Percentiles rank a stretch among this genome's conserved stretches.
Conservation (phyloP, 495 filamentous ascomycete genomes). For the Talaromyces stipitatus region DNA sequence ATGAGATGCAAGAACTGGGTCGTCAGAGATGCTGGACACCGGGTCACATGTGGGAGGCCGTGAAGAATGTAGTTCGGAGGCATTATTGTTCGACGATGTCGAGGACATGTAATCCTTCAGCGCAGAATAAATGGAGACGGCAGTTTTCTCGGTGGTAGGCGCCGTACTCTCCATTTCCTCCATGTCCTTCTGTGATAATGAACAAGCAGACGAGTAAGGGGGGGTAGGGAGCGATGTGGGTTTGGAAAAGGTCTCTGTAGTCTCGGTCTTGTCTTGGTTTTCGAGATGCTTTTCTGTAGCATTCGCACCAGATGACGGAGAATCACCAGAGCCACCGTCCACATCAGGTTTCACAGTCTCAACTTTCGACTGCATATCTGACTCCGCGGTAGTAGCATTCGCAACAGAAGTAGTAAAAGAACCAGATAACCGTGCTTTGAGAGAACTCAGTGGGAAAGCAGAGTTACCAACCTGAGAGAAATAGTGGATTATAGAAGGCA, state of each 20-base stretch:
- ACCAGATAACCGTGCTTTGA: conserved; percentile 37
- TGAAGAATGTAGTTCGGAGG: conserved; percentile 27
- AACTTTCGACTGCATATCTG: conserved; percentile 19
- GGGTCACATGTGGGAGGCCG: conserved; percentile 50
- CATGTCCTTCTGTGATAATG: conserved; percentile 34
- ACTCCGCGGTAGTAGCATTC: conserved; percentile 11
- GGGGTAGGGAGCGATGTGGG: conserved; percentile 33
- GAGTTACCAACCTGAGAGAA: conserved; percentile 93
- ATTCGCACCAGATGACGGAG: conserved; percentile 29
- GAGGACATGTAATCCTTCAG: conserved; percentile 37
- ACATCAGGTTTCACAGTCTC: conserved; percentile 12
- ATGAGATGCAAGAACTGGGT: conserved; percentile 61
- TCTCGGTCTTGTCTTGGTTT: conserved; percentile 15
- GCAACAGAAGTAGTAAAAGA: conserved; percentile 32
- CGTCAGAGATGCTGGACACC: conserved; percentile 58
- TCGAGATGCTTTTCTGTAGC: conserved; percentile 31
- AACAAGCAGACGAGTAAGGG: conserved; percentile 32
- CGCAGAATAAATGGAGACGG: conserved; percentile 30
- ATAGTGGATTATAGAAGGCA: conserved; percentile 87
- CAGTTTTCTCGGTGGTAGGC: conserved; percentile 25
- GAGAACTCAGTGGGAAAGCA: conserved; percentile 45
- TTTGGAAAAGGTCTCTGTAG: conserved; percentile 15
- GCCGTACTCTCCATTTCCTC: conserved; percentile 30
- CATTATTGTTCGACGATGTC: conserved; percentile 13
- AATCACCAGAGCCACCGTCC: conserved; percentile 14